Evolutionary conservation across 2,329 filamentous ascomycete species (phyloP).

Genomic region (Cladosporium sp.): DNA sequence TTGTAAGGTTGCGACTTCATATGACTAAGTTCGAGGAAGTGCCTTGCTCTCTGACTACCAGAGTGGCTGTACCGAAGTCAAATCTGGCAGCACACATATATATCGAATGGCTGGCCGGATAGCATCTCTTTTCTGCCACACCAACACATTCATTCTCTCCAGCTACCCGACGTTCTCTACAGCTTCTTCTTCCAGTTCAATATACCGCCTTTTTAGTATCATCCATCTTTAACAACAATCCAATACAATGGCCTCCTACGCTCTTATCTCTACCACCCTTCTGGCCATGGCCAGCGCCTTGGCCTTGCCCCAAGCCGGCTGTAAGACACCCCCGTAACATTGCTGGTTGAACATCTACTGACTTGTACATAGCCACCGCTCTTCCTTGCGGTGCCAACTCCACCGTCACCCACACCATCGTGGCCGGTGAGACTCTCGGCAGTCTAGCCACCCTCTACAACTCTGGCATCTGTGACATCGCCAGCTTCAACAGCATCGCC

Average conservation of each 20-base stretch:
- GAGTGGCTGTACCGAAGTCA: not conserved
- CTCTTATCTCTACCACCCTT: not conserved
- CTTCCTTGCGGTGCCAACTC: conserved; percentile 26
- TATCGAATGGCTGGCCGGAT: not conserved
- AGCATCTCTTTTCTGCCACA: not conserved
- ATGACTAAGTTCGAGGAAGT: not conserved
- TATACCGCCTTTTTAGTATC: not conserved
- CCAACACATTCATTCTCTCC: not conserved
- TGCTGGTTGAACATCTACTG: not conserved
- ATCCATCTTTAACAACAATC: not conserved
- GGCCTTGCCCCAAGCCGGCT: not conserved
- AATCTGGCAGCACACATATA: not conserved
- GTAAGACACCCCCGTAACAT: not conserved
- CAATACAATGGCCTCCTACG: not conserved
- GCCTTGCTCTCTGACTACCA: not conserved
- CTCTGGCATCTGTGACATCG: conserved; percentile 35
- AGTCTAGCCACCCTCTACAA: conserved; percentile 27
- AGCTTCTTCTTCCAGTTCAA: not conserved
- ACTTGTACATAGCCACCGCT: not conserved
- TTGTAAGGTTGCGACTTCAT: not conserved
- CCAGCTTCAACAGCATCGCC: conserved; percentile 33
- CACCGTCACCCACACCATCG: conserved; percentile 27
- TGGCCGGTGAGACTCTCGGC: conserved; percentile 28
- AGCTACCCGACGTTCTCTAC: not conserved
- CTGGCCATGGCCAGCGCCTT: not conserved